Conservation (phyloP, 2,329 filamentous ascomycete species). For the Cladosporium colombiae region DNA sequence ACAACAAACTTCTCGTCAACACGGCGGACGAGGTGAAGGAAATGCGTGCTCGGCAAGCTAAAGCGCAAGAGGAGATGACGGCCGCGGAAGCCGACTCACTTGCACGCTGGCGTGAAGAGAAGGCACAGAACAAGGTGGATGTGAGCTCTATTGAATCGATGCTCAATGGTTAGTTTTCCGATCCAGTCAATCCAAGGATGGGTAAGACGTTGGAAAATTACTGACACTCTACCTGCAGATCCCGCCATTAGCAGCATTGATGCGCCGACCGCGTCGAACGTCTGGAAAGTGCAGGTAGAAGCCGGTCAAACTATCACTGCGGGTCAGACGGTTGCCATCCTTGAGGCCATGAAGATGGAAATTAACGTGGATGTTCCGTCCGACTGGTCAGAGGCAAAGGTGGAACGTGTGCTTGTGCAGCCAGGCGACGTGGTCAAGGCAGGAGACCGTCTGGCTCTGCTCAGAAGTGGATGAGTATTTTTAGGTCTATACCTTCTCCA, state of each 20-base stretch:
- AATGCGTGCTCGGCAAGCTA: slow-evolving; percentile 49
- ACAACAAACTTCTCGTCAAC: slow-evolving; percentile 51
- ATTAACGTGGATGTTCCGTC: slow-evolving; percentile 47
- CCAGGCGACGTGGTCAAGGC: slow-evolving; percentile 44
- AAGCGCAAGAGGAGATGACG: slow-evolving; percentile 51
- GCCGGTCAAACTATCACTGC: slow-evolving; percentile 41
- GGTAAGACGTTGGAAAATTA: background rate
- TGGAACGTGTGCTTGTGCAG: slow-evolving; percentile 46
- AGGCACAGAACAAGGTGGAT: slow-evolving; percentile 47
- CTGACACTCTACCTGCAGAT: slow-evolving; percentile 28
- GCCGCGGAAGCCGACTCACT: slow-evolving; percentile 50
- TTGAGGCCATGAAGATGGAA: slow-evolving; percentile 51
- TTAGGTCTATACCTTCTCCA: background rate
- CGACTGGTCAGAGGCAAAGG: slow-evolving; percentile 32
- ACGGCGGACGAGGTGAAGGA: slow-evolving; percentile 51
- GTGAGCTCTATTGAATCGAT: slow-evolving; percentile 52
- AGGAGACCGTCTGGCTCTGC: slow-evolving; percentile 38
- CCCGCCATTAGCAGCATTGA: slow-evolving; percentile 41
- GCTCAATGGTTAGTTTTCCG: slow-evolving; percentile 43
- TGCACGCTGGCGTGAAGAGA: slow-evolving; percentile 46
- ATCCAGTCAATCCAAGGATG: background rate
- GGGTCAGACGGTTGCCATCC: slow-evolving; percentile 41
- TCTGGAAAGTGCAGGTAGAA: slow-evolving; percentile 47
- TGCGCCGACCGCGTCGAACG: slow-evolving; percentile 48
- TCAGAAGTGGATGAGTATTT: background rate